Evolutionary conservation across 1,284 basidiomycete genomes (phyloP).

Genomic region (Sporisorium scitamineum): DNA sequence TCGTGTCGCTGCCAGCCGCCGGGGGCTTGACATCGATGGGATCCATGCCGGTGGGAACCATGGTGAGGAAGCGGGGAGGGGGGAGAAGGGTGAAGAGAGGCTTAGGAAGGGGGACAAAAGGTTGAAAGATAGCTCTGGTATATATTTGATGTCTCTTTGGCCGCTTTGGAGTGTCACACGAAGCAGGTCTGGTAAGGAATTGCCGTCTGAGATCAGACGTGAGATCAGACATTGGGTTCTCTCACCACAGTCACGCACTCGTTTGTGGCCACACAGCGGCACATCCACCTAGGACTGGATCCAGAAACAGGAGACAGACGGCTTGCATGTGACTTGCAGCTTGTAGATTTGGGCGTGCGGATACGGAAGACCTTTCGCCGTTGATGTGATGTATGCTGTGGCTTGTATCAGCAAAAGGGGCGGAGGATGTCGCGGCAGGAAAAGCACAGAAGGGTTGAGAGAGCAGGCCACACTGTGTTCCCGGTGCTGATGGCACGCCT

Average conservation of each 20-base stretch:
- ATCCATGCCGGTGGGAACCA: conserved; percentile 38
- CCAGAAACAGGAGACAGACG: background rate
- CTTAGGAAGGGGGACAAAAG: too few relatives aligned
- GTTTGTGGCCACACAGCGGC: background rate
- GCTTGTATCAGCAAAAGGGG: background rate
- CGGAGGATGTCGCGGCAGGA: background rate
- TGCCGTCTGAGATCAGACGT: background rate
- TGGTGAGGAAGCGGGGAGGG: background rate
- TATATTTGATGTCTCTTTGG: conserved; percentile 1
- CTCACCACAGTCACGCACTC: background rate
- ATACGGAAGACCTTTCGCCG: conserved; percentile 2
- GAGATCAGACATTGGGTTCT: background rate
- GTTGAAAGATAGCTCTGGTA: background rate
- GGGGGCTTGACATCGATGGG: conserved; percentile 30
- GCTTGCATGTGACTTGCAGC: conserved; percentile 3
- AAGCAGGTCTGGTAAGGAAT: background rate
- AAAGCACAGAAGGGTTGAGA: background rate
- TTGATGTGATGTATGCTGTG: background rate
- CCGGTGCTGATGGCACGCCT: background rate
- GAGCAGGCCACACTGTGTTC: background rate
- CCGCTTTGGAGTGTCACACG: background rate
- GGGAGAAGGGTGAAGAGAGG: background rate
- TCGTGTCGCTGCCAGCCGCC: conserved; percentile 23
- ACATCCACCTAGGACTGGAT: background rate
- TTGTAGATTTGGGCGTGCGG: background rate